Conservation (phyloP, 116 monocot species). For the Dioscorea cayenensis region DNA sequence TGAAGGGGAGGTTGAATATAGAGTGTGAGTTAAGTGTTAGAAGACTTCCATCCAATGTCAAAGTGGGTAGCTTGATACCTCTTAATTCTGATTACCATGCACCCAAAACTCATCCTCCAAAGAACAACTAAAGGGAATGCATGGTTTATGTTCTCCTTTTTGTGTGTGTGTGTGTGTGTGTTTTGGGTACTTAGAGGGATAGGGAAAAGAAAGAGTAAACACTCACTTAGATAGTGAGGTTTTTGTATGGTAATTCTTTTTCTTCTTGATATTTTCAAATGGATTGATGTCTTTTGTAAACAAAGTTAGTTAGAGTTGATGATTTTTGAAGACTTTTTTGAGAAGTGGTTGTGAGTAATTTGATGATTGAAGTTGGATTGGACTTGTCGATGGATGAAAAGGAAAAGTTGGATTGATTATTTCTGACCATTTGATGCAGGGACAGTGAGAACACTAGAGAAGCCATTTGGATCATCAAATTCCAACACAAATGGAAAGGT, state of each 20-base stretch:
- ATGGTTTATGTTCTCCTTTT: too few species aligned
- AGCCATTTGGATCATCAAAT: not conserved
- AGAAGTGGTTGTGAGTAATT: not conserved
- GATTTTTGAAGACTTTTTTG: not conserved
- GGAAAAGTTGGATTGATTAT: not conserved
- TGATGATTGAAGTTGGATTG: not conserved
- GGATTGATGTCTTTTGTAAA: not conserved
- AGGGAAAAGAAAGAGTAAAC: too few species aligned
- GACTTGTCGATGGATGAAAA: not conserved
- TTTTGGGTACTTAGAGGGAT: not conserved
- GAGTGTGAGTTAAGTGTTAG: slow-evolving; percentile 25
- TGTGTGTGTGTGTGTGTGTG: too few species aligned
- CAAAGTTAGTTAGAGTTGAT: not conserved
- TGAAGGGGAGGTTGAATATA: slow-evolving; percentile 25
- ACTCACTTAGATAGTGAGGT: too few species aligned
- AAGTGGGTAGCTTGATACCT: slow-evolving; percentile 24
- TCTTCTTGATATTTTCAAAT: not conserved
- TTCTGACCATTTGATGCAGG: not conserved
- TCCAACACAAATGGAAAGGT: not conserved
- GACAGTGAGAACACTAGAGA: not conserved
- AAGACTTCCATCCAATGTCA: slow-evolving; percentile 11
- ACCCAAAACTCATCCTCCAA: slow-evolving; percentile 53
- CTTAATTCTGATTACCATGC: slow-evolving; percentile 51
- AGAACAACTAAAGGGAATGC: slow-evolving; percentile 38
- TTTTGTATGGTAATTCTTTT: too few species aligned